Evolutionary conservation across 1,284 basidiomycete genomes (phyloP).

Genomic region (Microbotryum silenes-acaulis): DNA sequence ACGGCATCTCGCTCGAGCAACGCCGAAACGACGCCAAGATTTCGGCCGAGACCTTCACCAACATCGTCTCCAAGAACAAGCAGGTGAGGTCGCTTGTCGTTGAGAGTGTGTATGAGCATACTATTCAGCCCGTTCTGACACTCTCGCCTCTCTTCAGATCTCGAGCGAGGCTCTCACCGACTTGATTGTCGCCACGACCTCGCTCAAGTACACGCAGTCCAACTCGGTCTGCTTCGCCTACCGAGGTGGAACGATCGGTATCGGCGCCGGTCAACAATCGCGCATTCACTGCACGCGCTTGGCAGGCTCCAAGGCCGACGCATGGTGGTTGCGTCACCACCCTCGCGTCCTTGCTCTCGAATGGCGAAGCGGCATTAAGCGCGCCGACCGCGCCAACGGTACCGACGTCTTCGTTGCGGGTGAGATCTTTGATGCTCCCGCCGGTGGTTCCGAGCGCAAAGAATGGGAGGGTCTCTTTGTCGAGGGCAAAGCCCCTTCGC

Average conservation of each 20-base stretch:
- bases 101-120: too few species aligned
- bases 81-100: constrained; percentile 48
- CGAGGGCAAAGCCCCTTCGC: constrained; percentile 50
- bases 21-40: constrained; percentile 87
- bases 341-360: constrained; percentile 81
- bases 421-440: constrained; percentile 65
- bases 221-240: constrained; percentile 97
- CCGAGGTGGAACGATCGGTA: constrained; percentile 85
- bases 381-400: constrained; percentile 95
- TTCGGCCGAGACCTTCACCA: constrained; percentile 68
- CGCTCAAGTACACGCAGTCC: constrained; percentile 98
- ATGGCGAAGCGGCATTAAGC: constrained; percentile 96
- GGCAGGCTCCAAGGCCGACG: constrained; percentile 94
- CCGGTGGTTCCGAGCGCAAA: constrained; percentile 60
- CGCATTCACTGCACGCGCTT: constrained; percentile 98
- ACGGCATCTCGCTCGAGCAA: constrained; percentile 86
- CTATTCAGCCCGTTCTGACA: neutral
- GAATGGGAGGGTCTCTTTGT: constrained; percentile 92
- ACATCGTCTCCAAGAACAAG: constrained; percentile 82
- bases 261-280: constrained; percentile 96
- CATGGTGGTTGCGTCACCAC: constrained; percentile 98
- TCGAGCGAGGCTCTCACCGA: constrained; percentile 67
- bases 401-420: constrained; percentile 95
- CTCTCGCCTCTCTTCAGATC: constrained; percentile 48
- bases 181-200: constrained; percentile 87